Conservation (phyloP, 176 grass and related monocot genomes). For the Alloteropsis semialata region DNA sequence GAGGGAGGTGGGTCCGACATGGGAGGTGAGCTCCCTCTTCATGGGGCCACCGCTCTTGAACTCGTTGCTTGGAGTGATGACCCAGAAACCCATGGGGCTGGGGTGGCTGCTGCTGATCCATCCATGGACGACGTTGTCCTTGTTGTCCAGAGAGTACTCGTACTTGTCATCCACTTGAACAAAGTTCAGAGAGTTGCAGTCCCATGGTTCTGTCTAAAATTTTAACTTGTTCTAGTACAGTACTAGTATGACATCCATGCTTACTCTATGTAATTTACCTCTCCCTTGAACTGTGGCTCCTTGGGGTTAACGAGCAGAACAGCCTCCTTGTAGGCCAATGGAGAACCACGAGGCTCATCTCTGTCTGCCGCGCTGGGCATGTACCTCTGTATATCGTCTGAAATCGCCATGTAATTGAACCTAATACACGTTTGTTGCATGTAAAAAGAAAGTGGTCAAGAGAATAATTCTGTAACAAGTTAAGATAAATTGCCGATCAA, state of each 20-base stretch:
- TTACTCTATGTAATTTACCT: constrained; percentile 36
- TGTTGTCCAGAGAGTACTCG: constrained; percentile 53
- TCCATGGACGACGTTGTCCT: constrained; percentile 59
- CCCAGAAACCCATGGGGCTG: constrained; percentile 62
- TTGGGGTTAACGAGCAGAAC: constrained; percentile 54
- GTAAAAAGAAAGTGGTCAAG: not conserved
- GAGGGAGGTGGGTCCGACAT: constrained; percentile 64
- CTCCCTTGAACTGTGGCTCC: constrained; percentile 51
- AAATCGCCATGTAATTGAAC: constrained; percentile 74
- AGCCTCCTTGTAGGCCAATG: constrained; percentile 68
- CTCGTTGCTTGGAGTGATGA: constrained; percentile 71
- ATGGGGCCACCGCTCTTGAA: constrained; percentile 65
- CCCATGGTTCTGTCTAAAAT: not conserved
- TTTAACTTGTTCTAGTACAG: not conserved
- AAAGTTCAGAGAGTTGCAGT: not conserved
- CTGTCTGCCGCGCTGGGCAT: constrained; percentile 56
- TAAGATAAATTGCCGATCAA: not conserved
- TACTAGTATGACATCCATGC: not conserved
- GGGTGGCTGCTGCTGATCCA: constrained; percentile 43
- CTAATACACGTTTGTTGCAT: not conserved
- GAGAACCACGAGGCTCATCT: not conserved
- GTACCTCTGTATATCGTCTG: constrained; percentile 56
- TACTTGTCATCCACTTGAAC: constrained; percentile 90
- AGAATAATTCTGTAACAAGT: not conserved
- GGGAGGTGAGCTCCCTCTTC: constrained; percentile 78